Evolutionary conservation across 148 eudicot species (phyloP), one percentile per base, ranked within the genome.

Genomic region (Silene uniflora): DNA sequence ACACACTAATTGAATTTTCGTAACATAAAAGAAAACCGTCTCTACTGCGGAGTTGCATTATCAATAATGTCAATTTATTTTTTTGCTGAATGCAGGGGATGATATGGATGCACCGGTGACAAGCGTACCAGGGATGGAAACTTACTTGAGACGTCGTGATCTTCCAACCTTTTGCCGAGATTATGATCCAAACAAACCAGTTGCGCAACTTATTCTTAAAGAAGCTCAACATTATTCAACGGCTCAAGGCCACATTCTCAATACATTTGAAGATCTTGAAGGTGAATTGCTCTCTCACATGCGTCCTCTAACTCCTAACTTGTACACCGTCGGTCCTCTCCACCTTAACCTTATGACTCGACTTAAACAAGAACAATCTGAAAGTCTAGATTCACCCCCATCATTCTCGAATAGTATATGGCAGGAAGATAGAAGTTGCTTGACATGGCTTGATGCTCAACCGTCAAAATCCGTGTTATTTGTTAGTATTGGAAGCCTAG

Each of bases 401-500:
- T 70, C 67, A 4, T 77, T 62, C 10, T 82, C 79, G 0, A 75
- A 67, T 58, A 78, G 79, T 59, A 3, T 79, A 22, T 79, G 80
- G 79, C 49, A 66, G 18, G 82, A 79, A 75, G 85, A 83, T 62
- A 73, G 62, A 19, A 58, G 74, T n/a, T 79, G 85, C 68, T 75
- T 79, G 10, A 35, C 72, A 23, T 83, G 85, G 85, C 82, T 83
- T 7, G 85, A 83, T 62, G 75, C 77, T 59, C 82, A 83, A 54
- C 82, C 76, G 7, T 22, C 18, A 0, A 79, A 76, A 13, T 83
- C 85, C 0, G 80, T 79, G 42, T 39, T 83, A 13, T 83, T 68
- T 68, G 85, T 83, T n/a, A 83, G 85, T 73, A 78, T 83, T 13
- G 82, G 85, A 24, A 83, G 82, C 75, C 66, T 83, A 0, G 82